These are phyloP conservation scores for Elongisporangium prolatum DNA, from an alignment of 352 stramenopile genomes.

Conservation along the genomic window DNA sequence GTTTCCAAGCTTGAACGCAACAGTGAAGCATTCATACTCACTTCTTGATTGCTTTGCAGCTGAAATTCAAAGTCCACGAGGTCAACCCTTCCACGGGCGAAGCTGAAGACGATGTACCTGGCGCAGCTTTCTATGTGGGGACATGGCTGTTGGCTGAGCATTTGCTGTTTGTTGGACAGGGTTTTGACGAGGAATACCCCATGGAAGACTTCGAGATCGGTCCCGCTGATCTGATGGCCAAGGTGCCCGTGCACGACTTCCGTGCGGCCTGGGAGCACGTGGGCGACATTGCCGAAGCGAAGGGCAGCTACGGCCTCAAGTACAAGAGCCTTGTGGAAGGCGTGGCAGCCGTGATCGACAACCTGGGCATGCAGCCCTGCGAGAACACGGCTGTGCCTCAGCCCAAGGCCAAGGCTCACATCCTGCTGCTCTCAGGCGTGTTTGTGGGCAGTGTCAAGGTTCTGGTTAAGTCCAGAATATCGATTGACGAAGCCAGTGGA, in stretches of 20 bases:
- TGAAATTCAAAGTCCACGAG: slow-evolving; percentile 95
- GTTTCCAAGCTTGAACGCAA: not conserved
- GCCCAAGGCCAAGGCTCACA: slow-evolving; percentile 92
- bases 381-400: slow-evolving; percentile 90
- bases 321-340: slow-evolving; percentile 97
- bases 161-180: slow-evolving; percentile 19
- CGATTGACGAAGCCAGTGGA: slow-evolving; percentile 83
- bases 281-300: slow-evolving; percentile 92
- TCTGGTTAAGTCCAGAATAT: slow-evolving; percentile 95
- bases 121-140: not conserved
- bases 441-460: slow-evolving; percentile 95
- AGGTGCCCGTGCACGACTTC: slow-evolving; percentile 96
- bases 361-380: slow-evolving; percentile 97
- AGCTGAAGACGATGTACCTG: slow-evolving; percentile 60
- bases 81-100: slow-evolving; percentile 95
- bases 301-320: slow-evolving; percentile 95
- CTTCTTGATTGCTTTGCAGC: slow-evolving; percentile 23
- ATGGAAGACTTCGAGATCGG: slow-evolving; percentile 96
- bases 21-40: slow-evolving; percentile 1
- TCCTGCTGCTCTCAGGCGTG: slow-evolving; percentile 94
- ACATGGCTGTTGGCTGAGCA: too few species aligned
- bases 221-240: slow-evolving; percentile 97
- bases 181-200: slow-evolving; percentile 98
- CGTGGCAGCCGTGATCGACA: slow-evolving; percentile 94
- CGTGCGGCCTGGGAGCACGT: slow-evolving; percentile 94